These are phyloP conservation scores for Rhodotorula mucilaginosa DNA, from an alignment of 1,284 basidiomycete genomes.

Conservation along the genomic window DNA sequence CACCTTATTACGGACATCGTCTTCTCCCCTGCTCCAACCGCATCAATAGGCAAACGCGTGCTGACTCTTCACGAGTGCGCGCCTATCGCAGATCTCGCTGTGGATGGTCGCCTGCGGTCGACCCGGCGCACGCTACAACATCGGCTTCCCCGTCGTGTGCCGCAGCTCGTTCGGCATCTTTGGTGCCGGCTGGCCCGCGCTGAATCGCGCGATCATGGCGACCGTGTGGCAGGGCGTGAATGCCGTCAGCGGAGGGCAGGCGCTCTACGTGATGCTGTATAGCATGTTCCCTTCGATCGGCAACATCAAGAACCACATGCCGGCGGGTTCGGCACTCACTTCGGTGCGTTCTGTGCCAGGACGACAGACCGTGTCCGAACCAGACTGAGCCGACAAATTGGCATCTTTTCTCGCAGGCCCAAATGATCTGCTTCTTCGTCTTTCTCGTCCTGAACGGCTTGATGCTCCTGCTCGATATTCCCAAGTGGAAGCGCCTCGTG, in stretches of 20 bases:
- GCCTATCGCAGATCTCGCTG: conserved; percentile 33
- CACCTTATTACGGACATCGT: no score
- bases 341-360: conserved; percentile 5
- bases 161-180: conserved; percentile 20
- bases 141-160: conserved; percentile 27
- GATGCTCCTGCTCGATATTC: conserved; percentile 6
- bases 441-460: conserved; percentile 11
- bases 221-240: conserved; percentile 30
- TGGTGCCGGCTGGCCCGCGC: conserved; percentile 14
- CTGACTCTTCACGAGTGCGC: neutral
- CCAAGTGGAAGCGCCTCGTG: conserved; percentile 43
- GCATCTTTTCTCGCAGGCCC: conserved; percentile 1
- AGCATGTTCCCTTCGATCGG: conserved; percentile 73
- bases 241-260: conserved; percentile 30
- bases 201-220: conserved; percentile 23
- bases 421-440: conserved; percentile 39
- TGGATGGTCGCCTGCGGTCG: conserved; percentile 47
- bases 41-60: no score
- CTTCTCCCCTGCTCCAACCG: no score
- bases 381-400: neutral
- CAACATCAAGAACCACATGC: conserved; percentile 60
- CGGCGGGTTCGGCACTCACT: conserved; percentile 11
- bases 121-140: conserved; percentile 42
- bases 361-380: no score
- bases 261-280: conserved; percentile 61